Evolutionary conservation across 1,139 yeast species (phyloP).

Genomic region (Meyerozyma elateridarum): DNA sequence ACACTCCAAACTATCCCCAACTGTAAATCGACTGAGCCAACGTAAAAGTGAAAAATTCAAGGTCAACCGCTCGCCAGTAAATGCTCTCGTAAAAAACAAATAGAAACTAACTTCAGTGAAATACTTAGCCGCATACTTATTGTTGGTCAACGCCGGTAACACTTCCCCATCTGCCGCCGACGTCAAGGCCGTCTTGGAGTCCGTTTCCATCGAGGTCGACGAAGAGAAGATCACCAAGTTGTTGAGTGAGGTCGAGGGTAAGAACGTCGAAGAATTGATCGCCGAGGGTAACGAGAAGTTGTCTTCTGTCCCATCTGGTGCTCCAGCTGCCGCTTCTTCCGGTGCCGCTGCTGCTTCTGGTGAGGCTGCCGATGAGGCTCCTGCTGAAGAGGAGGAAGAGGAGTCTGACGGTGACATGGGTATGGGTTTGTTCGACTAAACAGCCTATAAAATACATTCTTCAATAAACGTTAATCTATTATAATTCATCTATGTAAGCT

Average conservation of each 20-base stretch:
- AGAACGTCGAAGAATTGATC: conserved; percentile 84
- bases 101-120: too few species aligned
- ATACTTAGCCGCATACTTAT: conserved; percentile 67
- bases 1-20: too few species aligned
- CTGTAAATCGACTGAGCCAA: too few species aligned
- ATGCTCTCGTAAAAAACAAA: too few species aligned
- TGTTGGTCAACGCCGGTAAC: conserved; percentile 65
- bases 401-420: conserved; percentile 51
- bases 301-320: conserved; percentile 97
- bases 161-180: conserved; percentile 87
- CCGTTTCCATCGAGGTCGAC: conserved; percentile 96
- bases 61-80: too few species aligned
- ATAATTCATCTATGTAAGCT: conserved; percentile 52
- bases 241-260: conserved; percentile 91
- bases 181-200: conserved; percentile 80
- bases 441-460: conserved; percentile 7
- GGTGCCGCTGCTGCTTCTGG: conserved; percentile 65
- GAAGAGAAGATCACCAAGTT: conserved; percentile 81
- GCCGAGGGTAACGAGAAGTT: conserved; percentile 95
- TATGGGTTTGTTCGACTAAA: conserved; percentile 50
- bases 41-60: too few species aligned
- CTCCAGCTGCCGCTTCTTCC: conserved; percentile 79
- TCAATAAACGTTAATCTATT: too few species aligned
- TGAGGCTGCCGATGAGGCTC: conserved; percentile 70
- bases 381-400: conserved; percentile 54